phyloP scores from a whole-genome alignment of 2,329 filamentous ascomycete species.

The Venturia carpophila region DNA sequence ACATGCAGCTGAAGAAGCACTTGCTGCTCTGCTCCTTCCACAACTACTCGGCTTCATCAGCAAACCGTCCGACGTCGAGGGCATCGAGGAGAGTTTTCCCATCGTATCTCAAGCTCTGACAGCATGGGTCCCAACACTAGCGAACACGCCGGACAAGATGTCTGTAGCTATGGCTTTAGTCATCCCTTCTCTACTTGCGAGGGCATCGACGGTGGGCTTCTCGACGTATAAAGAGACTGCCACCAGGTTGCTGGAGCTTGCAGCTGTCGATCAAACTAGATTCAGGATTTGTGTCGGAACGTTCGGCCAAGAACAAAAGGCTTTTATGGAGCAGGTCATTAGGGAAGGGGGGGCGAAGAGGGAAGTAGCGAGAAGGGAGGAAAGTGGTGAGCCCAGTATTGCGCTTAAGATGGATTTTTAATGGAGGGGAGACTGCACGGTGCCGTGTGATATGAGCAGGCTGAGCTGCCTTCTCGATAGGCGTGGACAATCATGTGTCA shows the following conservation, averaged over 20 bases:
- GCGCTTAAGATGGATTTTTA: slow-evolving; percentile 87
- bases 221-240: slow-evolving; percentile 65
- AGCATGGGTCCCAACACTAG: slow-evolving; percentile 52
- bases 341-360: slow-evolving; percentile 37
- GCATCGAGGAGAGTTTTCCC: slow-evolving; percentile 66
- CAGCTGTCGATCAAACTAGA: slow-evolving; percentile 60
- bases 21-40: slow-evolving; percentile 67
- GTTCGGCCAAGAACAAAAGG: slow-evolving; percentile 62
- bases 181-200: slow-evolving; percentile 65
- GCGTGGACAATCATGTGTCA: background rate
- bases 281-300: slow-evolving; percentile 69
- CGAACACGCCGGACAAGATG: slow-evolving; percentile 32
- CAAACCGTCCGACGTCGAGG: slow-evolving; percentile 53
- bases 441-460: background rate
- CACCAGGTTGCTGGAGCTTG: slow-evolving; percentile 68
- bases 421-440: background rate
- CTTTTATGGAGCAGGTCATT: slow-evolving; percentile 75
- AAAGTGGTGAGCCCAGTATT: slow-evolving; percentile 64
- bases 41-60: slow-evolving; percentile 60
- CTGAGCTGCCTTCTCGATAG: background rate
- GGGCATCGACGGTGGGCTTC: slow-evolving; percentile 56
- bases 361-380: slow-evolving; percentile 44
- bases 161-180: slow-evolving; percentile 65
- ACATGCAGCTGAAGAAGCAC: slow-evolving; percentile 57
- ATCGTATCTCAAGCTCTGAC: slow-evolving; percentile 68